Evolutionary conservation across 192 early-diverging fungal genomes (phyloP).

Genomic region (Coemansia sp.): DNA sequence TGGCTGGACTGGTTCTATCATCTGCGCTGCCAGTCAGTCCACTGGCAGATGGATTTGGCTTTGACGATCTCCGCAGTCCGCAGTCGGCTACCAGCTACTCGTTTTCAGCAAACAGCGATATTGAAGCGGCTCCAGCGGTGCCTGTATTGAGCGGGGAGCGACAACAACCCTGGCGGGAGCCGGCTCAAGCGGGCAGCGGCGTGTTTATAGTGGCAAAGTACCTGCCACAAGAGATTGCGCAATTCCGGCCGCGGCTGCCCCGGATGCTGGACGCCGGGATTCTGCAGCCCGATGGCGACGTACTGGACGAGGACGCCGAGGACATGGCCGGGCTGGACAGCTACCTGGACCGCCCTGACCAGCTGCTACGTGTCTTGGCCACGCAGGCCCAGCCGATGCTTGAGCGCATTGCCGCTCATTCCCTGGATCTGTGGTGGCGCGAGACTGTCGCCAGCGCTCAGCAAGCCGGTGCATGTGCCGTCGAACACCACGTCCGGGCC

Average conservation of each 20-base stretch:
- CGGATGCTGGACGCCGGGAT: conserved; percentile 22
- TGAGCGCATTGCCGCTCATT: conserved; percentile 14
- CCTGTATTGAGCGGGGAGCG: too few species aligned
- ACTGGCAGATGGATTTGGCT: not conserved
- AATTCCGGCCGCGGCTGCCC: conserved; percentile 25
- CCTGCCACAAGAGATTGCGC: conserved; percentile 29
- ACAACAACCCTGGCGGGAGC: too few species aligned
- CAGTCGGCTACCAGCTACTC: not conserved
- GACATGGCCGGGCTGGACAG: conserved; percentile 5
- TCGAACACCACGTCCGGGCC: not conserved
- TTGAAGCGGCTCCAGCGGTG: too few species aligned
- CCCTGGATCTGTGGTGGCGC: conserved; percentile 29
- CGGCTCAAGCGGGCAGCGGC: not conserved
- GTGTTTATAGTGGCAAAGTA: conserved; percentile 35
- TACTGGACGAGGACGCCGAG: conserved; percentile 25
- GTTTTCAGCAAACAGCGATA: not conserved
- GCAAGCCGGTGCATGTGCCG: not conserved
- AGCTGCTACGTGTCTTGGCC: conserved; percentile 15
- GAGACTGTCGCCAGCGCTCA: not conserved
- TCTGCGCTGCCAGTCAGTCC: conserved; percentile 11
- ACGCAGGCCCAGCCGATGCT: conserved; percentile 29
- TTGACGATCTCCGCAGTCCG: conserved; percentile 1
- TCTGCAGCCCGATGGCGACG: not conserved
- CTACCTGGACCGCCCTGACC: conserved; percentile 5
- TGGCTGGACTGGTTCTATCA: conserved; percentile 33